phyloP scores from a whole-genome alignment of 768 basidiomycete genomes.

The Lepiota brunneoincarnata region DNA sequence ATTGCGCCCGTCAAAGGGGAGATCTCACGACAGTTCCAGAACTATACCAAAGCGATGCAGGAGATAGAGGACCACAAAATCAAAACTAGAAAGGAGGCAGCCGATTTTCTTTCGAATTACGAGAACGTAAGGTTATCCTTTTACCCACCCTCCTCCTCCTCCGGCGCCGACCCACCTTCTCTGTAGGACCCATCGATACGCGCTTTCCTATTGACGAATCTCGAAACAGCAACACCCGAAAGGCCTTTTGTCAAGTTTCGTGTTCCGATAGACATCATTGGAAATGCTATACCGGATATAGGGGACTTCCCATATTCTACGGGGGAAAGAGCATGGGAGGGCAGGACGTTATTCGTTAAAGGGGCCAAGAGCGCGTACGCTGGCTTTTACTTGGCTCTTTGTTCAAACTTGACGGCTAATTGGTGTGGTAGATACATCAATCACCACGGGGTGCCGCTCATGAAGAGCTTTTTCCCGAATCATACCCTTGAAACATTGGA shows the following conservation, averaged over 20 bases:
- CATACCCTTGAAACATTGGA: constrained; percentile 63
- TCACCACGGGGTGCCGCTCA: constrained; percentile 57
- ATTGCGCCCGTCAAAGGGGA: constrained; percentile 68
- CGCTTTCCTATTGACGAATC: constrained; percentile 87
- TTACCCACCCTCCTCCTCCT: not conserved
- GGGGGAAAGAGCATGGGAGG: constrained; percentile 51
- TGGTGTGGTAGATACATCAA: constrained; percentile 64
- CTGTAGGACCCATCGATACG: constrained; percentile 67
- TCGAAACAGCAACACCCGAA: constrained; percentile 34
- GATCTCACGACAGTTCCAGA: constrained; percentile 45
- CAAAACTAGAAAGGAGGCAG: constrained; percentile 66
- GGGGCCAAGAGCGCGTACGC: constrained; percentile 69
- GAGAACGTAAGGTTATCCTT: constrained; percentile 54
- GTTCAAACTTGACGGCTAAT: not conserved
- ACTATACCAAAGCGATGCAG: constrained; percentile 45
- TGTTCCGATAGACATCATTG: constrained; percentile 69
- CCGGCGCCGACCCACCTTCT: not conserved
- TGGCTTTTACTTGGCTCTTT: not conserved
- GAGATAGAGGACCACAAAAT: constrained; percentile 58
- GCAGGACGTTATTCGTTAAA: constrained; percentile 74
- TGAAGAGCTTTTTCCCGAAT: constrained; percentile 72
- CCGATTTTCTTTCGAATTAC: constrained; percentile 57
- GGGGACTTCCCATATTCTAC: constrained; percentile 77
- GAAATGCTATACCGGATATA: constrained; percentile 53
- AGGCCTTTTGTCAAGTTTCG: constrained; percentile 48